A percentile compares a stretch with the other conserved stretches of the same genome.
Conservation (phyloP, 2,329 filamentous ascomycete genomes). For the Fusarium irregulare region DNA sequence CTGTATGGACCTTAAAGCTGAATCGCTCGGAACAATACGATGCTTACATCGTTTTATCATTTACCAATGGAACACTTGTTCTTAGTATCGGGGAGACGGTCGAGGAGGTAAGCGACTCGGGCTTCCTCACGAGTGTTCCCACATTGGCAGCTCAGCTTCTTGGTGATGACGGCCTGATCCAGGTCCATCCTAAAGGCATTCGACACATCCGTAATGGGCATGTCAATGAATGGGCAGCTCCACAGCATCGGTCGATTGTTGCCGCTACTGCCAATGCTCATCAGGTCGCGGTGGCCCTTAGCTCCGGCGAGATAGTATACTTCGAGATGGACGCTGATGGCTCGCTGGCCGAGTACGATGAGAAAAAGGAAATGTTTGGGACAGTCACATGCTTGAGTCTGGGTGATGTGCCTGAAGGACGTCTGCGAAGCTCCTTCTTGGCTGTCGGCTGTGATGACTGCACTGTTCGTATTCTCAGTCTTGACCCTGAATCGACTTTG, state of each 20-base stretch:
- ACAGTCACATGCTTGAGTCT: constrained; percentile 96
- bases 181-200: constrained; percentile 97
- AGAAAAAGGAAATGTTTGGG: constrained; percentile 93
- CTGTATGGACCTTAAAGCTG: constrained; percentile 95
- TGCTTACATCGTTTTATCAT: constrained; percentile 94
- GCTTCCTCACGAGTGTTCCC: constrained; percentile 87
- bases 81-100: constrained; percentile 97
- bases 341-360: constrained; percentile 90
- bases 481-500: constrained; percentile 89
- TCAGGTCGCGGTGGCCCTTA: constrained; percentile 93
- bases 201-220: constrained; percentile 83
- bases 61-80: constrained; percentile 89
- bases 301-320: constrained; percentile 96
- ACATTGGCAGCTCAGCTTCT: constrained; percentile 94
- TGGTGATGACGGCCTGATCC: constrained; percentile 90
- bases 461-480: constrained; percentile 90
- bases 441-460: constrained; percentile 98
- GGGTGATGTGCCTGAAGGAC: constrained; percentile 90
- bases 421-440: constrained; percentile 88
- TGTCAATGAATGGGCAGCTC: constrained; percentile 93
- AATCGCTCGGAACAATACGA: constrained; percentile 85
- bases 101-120: constrained; percentile 93
- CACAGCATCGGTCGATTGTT: constrained; percentile 94
- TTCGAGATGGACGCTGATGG: constrained; percentile 97
- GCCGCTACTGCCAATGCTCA: constrained; percentile 92